Conservation (phyloP, 1,284 basidiomycete genomes). For the Ganoderma boninense region DNA sequence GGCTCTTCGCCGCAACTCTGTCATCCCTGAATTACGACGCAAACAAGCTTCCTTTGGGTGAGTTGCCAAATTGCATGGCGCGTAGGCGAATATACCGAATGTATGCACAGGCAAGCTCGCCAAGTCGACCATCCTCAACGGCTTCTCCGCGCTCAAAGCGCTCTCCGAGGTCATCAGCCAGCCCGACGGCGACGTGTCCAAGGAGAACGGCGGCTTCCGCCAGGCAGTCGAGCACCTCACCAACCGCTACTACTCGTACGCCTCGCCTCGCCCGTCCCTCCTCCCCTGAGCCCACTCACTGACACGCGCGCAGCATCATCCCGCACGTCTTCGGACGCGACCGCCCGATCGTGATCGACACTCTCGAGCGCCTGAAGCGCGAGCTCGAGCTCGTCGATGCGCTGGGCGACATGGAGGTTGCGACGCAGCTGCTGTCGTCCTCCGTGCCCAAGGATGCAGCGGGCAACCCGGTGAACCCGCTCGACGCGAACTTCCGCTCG, state of each 20-base stretch:
- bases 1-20: conserved; percentile 63
- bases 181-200: conserved; percentile 51
- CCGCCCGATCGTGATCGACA: conserved; percentile 56
- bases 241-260: conserved; percentile 67
- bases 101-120: conserved; percentile 58
- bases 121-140: conserved; percentile 63
- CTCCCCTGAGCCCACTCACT: not conserved
- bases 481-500: conserved; percentile 66
- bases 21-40: conserved; percentile 79
- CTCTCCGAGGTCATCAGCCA: conserved; percentile 62
- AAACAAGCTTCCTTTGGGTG: conserved; percentile 71
- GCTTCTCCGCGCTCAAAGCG: conserved; percentile 67
- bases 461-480: conserved; percentile 60
- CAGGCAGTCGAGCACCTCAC: conserved; percentile 58
- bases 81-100: conserved; percentile 3
- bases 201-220: conserved; percentile 46
- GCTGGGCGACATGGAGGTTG: conserved; percentile 72
- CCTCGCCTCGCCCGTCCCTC: conserved; percentile 11
- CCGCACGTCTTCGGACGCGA: conserved; percentile 68
- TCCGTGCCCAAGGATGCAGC: conserved; percentile 46
- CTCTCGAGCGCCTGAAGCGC: conserved; percentile 51
- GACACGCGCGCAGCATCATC: conserved; percentile 54
- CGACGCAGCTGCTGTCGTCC: conserved; percentile 63
- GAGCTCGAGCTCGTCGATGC: conserved; percentile 75
- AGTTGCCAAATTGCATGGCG: not conserved